phyloP scores from a whole-genome alignment of 1,284 basidiomycete genomes.

The Moniliella sp. region DNA sequence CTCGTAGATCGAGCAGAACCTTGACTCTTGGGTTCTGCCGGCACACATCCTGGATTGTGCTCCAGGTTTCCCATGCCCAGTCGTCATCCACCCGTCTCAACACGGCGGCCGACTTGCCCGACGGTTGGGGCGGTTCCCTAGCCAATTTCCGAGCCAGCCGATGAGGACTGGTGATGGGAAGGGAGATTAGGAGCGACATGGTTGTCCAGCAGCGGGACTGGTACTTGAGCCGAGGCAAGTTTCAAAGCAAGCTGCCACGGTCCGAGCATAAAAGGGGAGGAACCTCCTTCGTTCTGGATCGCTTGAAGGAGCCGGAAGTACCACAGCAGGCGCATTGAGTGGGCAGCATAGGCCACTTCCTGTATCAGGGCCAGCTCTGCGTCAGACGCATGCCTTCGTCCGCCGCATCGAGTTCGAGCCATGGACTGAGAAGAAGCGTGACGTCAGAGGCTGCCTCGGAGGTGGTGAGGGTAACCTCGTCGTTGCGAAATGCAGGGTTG shows the following conservation, averaged over 20 bases:
- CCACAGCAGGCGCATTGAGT: constrained; percentile 62
- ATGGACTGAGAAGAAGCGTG: no score
- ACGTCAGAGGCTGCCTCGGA: no score
- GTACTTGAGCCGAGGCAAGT: constrained; percentile 21
- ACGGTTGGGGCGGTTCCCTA: no score
- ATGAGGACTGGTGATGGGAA: no score
- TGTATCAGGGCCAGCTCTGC: constrained; percentile 83
- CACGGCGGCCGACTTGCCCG: no score
- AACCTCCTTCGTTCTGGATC: constrained; percentile 41
- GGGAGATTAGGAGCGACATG: no score
- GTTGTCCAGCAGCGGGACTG: constrained; percentile 20
- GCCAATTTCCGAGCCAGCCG: no score
- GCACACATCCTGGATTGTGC: constrained; percentile 67
- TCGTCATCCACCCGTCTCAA: constrained; percentile 43
- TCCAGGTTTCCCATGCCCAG: constrained; percentile 82
- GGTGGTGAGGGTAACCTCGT: no score
- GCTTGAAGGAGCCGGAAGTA: constrained; percentile 74
- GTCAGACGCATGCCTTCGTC: constrained; percentile 90
- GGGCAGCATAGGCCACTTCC: constrained; percentile 76
- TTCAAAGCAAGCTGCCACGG: constrained; percentile 43
- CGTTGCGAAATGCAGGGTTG: no score
- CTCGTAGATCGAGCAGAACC: constrained; percentile 68
- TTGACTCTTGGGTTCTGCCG: constrained; percentile 58
- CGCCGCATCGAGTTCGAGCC: no score
- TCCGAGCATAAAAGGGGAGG: constrained; percentile 74